Base-by-base conservation (phyloP, 1,284 basidiomycete genomes). In the Flammula alnicola region DNA sequence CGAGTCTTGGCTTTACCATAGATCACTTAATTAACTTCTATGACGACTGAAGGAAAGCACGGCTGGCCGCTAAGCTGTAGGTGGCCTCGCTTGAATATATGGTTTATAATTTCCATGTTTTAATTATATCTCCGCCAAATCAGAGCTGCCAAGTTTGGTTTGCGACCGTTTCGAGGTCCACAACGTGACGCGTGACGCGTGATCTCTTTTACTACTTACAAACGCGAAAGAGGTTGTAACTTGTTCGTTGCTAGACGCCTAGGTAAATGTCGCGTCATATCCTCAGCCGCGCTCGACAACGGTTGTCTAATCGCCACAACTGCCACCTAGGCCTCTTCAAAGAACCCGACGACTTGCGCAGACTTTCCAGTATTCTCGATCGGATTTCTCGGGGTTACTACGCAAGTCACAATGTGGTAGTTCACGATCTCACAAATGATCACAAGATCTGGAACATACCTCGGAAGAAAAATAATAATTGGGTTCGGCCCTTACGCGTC, bases 301-400 rank as follows among this genome's bases (percentile, higher is more conserved):
- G 41, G 52, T 56, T 59, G 57, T 58, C 47, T 40, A n/a, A n/a
- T n/a, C n/a, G n/a, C n/a, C n/a, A n/a, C n/a, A n/a, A n/a, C 31
- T 32, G 31, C n/a, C n/a, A 7, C 7, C 31, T 16, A 32, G 31
- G 31, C 31, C 31, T 32, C n/a, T n/a, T 16, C 7, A 8, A 14
- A 32, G 31, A 32, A 32, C 31, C 31, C n/a, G 31, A 1, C n/a
- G 31, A 8, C n/a, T 22, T 23, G 22, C 19, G 17, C 37, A n/a
- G n/a, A 22, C 17, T 23, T 9, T 22, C 16, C 6, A 11, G 32
- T 16, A 23, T 33, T 44, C 32, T 33, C 47, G 47, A 43, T 56
- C 59, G 61, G 59, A 61, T 42, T 52, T 58, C 59, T 63, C 63
- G 62, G 62, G 46, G 57, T 59, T 58, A 56, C 55, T 43, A 54